Evolutionary conservation across 2,329 filamentous ascomycete species (phyloP).

Genomic region (Fusarium albidum): DNA sequence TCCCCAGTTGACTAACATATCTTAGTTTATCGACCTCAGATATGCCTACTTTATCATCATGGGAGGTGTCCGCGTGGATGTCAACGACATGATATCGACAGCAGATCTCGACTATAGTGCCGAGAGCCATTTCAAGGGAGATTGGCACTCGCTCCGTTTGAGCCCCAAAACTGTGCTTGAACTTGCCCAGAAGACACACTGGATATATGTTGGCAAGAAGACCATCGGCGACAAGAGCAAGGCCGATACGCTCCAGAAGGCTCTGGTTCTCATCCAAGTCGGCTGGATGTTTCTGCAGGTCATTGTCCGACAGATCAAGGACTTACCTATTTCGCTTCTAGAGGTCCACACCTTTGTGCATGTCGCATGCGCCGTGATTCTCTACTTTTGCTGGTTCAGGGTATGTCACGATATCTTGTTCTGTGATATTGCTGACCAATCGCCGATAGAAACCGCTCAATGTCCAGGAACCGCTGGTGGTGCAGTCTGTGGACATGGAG

Average conservation of each 20-base stretch:
- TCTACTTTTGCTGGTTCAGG: constrained; percentile 34
- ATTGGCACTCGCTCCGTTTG: constrained; percentile 5
- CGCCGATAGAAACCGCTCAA: constrained; percentile 25
- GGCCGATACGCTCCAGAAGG: constrained; percentile 45
- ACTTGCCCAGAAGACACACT: constrained; percentile 13
- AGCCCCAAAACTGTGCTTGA: constrained; percentile 8
- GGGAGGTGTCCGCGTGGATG: constrained; percentile 38
- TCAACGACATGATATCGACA: constrained; percentile 15
- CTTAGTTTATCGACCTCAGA: constrained; percentile 19
- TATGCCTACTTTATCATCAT: constrained; percentile 44
- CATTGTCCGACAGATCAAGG: constrained; percentile 41
- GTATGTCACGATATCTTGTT: too few species aligned
- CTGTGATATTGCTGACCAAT: not conserved
- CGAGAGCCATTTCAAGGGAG: not conserved
- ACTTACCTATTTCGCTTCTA: constrained; percentile 48
- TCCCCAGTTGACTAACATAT: not conserved
- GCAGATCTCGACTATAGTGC: constrained; percentile 6
- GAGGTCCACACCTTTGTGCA: constrained; percentile 43
- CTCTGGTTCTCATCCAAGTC: constrained; percentile 48
- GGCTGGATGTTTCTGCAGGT: constrained; percentile 49
- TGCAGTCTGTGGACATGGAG: not conserved
- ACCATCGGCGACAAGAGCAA: constrained; percentile 50
- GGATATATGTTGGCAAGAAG: constrained; percentile 10
- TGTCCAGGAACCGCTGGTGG: constrained; percentile 11
- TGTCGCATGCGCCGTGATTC: constrained; percentile 28